Conservation (phyloP, 805 yeast species). For the Vanderwaltozyma polyspora region DNA sequence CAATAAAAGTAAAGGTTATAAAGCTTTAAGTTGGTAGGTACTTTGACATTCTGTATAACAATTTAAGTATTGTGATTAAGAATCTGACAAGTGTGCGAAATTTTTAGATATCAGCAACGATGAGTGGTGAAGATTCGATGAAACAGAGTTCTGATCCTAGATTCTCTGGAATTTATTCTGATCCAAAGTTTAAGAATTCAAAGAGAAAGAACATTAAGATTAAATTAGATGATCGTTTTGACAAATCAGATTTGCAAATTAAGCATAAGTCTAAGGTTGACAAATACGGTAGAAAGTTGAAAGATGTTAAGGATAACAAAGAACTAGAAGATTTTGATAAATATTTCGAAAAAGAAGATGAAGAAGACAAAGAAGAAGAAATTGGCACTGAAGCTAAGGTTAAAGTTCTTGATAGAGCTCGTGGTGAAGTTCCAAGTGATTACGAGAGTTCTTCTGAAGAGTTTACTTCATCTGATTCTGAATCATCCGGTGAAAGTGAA, state of each 20-base stretch:
- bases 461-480: constrained; percentile 36
- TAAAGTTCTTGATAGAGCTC: constrained; percentile 44
- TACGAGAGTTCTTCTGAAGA: constrained; percentile 34
- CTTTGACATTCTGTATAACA: too few relatives aligned
- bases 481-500: constrained; percentile 32
- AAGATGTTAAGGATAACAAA: constrained; percentile 23
- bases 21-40: too few relatives aligned
- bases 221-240: constrained; percentile 78
- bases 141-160: constrained; percentile 55
- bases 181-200: constrained; percentile 79
- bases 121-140: too few relatives aligned
- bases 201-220: constrained; percentile 59
- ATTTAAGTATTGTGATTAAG: neutral
- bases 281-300: constrained; percentile 72
- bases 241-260: constrained; percentile 47
- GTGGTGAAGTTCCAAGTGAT: constrained; percentile 50
- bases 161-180: constrained; percentile 67
- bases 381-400: constrained; percentile 1
- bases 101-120: neutral
- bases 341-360: constrained; percentile 39
- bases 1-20: too few relatives aligned
- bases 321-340: constrained; percentile 48
- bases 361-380: constrained; percentile 14
- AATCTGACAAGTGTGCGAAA: neutral
- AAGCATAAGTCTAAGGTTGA: constrained; percentile 58